A percentile compares a stretch with the other conserved stretches of the same genome.
Evolutionary conservation across 208 protist genomes (phyloP).

Genomic region (Porcisia deanei): DNA sequence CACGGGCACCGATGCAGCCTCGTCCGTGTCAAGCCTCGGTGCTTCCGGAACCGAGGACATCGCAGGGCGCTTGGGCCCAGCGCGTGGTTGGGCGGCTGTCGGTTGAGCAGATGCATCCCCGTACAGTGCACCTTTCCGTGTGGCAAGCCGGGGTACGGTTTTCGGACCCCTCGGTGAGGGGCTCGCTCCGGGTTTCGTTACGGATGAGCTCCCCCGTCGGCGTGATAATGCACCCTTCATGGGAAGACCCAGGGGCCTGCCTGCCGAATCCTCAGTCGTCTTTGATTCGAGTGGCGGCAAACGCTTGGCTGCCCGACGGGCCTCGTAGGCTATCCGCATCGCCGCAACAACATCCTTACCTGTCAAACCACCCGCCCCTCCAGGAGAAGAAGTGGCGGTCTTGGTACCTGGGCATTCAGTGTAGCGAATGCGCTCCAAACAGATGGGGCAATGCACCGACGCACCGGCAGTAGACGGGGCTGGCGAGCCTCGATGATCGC

Average conservation of each 20-base stretch:
- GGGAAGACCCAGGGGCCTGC: neutral
- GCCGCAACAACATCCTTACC: constrained; percentile 16
- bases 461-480: neutral
- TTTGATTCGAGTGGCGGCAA: neutral
- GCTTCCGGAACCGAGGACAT: neutral
- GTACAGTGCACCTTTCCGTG: neutral
- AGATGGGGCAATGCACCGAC: constrained; percentile 52
- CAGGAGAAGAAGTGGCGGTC: neutral
- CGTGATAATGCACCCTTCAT: neutral
- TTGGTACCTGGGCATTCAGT: constrained; percentile 10
- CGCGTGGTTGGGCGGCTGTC: neutral
- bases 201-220: neutral
- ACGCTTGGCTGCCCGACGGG: constrained; percentile 6
- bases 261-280: neutral
- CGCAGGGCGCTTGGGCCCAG: neutral
- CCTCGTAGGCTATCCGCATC: constrained; percentile 24
- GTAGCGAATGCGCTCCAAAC: constrained; percentile 43
- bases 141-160: neutral
- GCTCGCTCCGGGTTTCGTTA: neutral
- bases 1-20: neutral
- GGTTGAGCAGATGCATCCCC: neutral
- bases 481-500: neutral
- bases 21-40: too few relatives aligned
- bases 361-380: neutral
- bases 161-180: neutral